phyloP scores from a whole-genome alignment of 768 basidiomycete species.

The Mycena metata region DNA sequence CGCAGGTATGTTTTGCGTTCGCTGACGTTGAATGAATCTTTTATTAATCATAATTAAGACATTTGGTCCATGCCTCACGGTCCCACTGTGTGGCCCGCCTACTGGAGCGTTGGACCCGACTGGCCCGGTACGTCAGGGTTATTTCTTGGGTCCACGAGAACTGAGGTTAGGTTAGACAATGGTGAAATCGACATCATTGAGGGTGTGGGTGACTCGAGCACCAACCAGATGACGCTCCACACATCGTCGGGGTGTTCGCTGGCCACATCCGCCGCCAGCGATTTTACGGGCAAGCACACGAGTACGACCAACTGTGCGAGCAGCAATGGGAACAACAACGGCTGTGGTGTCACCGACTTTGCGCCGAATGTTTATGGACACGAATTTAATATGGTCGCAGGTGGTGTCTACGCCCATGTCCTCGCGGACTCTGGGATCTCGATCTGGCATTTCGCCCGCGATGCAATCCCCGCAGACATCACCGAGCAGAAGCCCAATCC shows the following conservation, averaged over 20 bases:
- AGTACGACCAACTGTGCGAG: slow-evolving; percentile 56
- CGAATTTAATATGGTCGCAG: slow-evolving; percentile 59
- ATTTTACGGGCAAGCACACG: slow-evolving; percentile 44
- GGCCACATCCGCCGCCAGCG: slow-evolving; percentile 37
- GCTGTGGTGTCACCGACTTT: slow-evolving; percentile 64
- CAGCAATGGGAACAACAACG: slow-evolving; percentile 55
- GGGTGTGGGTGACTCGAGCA: slow-evolving; percentile 75
- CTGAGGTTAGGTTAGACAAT: no score
- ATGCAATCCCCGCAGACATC: slow-evolving; percentile 67
- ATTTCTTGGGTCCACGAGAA: no score
- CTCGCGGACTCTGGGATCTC: slow-evolving; percentile 67
- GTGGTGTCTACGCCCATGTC: slow-evolving; percentile 70
- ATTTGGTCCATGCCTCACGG: slow-evolving; percentile 79
- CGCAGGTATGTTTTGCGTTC: slow-evolving; percentile 52
- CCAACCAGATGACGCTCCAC: slow-evolving; percentile 73
- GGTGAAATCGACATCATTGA: slow-evolving; percentile 48
- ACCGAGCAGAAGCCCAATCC: slow-evolving; percentile 60
- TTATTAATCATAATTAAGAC: slow-evolving; percentile 44
- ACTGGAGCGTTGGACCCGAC: slow-evolving; percentile 61
- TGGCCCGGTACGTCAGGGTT: no score
- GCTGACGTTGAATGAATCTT: not conserved
- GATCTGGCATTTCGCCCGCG: slow-evolving; percentile 68
- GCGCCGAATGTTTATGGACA: slow-evolving; percentile 56
- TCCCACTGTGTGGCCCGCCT: slow-evolving; percentile 66
- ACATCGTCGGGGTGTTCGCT: slow-evolving; percentile 59